These are phyloP conservation scores for Endothia cerciana DNA, from an alignment of 2,329 filamentous ascomycete species.

Conservation along the genomic window DNA sequence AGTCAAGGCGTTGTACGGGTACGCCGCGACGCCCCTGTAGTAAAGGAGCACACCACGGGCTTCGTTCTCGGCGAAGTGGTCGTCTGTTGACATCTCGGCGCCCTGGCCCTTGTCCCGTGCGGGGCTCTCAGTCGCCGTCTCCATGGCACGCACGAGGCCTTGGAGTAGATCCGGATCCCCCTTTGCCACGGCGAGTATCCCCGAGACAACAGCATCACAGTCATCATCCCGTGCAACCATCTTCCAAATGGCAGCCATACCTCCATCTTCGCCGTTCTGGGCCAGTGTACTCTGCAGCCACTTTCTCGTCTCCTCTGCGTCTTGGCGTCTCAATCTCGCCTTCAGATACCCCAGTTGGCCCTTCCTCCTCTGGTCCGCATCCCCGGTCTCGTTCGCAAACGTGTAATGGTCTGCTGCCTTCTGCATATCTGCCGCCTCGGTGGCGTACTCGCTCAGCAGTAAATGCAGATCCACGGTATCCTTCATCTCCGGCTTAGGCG, in stretches of 20 bases:
- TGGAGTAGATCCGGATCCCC: conserved; percentile 27
- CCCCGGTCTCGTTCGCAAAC: neutral
- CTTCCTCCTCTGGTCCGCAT: neutral
- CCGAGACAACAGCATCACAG: conserved; percentile 28
- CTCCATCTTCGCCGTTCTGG: neutral
- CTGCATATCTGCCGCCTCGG: conserved; percentile 7
- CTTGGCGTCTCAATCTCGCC: neutral
- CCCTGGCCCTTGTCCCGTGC: neutral
- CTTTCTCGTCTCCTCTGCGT: conserved; percentile 14
- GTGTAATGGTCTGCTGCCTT: neutral
- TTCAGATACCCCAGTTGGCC: conserved; percentile 10
- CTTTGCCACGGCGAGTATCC: conserved; percentile 30
- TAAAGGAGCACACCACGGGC: conserved; percentile 29
- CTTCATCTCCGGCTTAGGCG: conserved; percentile 26
- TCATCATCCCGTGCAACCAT: conserved; percentile 28
- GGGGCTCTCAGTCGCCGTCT: neutral
- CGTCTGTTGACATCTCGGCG: conserved; percentile 23
- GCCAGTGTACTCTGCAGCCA: conserved; percentile 14
- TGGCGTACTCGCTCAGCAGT: conserved; percentile 26
- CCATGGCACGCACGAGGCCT: conserved; percentile 22
- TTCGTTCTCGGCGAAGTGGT: conserved; percentile 22
- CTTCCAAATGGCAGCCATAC: conserved; percentile 28
- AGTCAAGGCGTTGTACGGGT: too few relatives aligned
- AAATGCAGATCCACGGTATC: conserved; percentile 30
- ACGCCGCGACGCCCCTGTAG: conserved; percentile 20